phyloP scores from a whole-genome alignment of 1,284 basidiomycete genomes.

The Boletus sp. region DNA sequence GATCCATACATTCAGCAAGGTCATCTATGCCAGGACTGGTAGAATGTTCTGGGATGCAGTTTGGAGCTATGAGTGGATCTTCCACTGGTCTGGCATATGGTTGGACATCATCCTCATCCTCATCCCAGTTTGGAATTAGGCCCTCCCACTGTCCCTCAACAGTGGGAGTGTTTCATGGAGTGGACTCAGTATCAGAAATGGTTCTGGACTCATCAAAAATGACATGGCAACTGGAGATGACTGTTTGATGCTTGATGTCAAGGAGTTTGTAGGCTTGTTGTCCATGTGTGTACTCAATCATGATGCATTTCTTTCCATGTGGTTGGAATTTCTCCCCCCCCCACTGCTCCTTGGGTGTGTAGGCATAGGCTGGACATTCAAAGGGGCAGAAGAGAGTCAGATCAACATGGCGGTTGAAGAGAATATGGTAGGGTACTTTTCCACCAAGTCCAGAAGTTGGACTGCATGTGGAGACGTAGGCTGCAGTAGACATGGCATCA shows the following conservation, averaged over 20 bases:
- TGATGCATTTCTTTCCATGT: constrained; percentile 1
- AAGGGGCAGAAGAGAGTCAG: background rate
- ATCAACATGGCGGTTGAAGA: background rate
- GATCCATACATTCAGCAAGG: background rate
- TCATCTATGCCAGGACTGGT: background rate
- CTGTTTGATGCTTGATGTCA: too few relatives aligned
- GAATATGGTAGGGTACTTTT: background rate
- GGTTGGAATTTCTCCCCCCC: constrained; percentile 9
- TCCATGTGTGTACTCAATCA: background rate
- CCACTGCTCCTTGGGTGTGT: constrained; percentile 1
- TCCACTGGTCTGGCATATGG: background rate
- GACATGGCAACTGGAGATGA: too few relatives aligned
- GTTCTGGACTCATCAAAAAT: too few relatives aligned
- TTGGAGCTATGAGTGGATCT: too few relatives aligned
- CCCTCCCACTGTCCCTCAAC: too few relatives aligned
- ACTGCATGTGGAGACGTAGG: background rate
- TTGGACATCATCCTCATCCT: background rate
- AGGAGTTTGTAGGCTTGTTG: too few relatives aligned
- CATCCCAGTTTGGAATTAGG: background rate
- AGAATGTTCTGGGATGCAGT: background rate
- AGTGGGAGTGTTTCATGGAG: too few relatives aligned
- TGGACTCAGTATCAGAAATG: too few relatives aligned
- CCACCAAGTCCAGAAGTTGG: background rate
- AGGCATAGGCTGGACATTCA: constrained; percentile 2
- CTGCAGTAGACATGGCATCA: constrained; percentile 24